Percentiles rank a stretch among this genome's conserved stretches.
Conservation (phyloP, 345 rosid species). For the Tarenaya hassleriana region DNA sequence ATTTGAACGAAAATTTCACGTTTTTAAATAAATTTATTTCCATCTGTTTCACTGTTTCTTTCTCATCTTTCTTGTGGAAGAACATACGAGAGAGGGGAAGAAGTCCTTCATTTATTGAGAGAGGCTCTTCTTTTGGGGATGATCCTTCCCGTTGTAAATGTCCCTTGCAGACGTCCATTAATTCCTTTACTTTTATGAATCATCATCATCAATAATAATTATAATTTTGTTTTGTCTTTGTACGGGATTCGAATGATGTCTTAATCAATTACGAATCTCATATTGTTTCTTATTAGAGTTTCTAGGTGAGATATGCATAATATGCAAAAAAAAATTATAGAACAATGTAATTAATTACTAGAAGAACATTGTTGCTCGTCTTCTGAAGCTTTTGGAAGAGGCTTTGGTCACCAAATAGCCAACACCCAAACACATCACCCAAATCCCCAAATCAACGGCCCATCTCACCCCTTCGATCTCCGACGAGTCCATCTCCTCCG, state of each 20-base stretch:
- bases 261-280: too few species aligned
- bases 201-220: too few species aligned
- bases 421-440: conserved; percentile 74
- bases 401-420: conserved; percentile 69
- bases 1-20: too few species aligned
- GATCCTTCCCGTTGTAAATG: conserved; percentile 8
- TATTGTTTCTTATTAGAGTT: conserved; percentile 6
- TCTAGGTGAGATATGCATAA: neutral
- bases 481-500: conserved; percentile 33
- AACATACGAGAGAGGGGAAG: neutral
- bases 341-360: conserved; percentile 13
- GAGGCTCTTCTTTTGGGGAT: conserved; percentile 2
- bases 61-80: too few species aligned
- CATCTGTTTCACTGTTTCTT: too few species aligned
- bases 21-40: too few species aligned
- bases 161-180: too few species aligned
- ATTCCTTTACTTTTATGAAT: too few species aligned
- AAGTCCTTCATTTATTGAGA: too few species aligned
- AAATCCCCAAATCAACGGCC: conserved; percentile 83
- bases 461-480: conserved; percentile 53
- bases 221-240: too few species aligned
- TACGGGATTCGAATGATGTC: too few species aligned
- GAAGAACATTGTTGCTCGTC: conserved; percentile 30
- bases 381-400: conserved; percentile 41
- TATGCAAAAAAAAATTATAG: too few species aligned